phyloP scores from a whole-genome alignment of 1,139 yeast species.

The Yamadazyma blattariae region DNA sequence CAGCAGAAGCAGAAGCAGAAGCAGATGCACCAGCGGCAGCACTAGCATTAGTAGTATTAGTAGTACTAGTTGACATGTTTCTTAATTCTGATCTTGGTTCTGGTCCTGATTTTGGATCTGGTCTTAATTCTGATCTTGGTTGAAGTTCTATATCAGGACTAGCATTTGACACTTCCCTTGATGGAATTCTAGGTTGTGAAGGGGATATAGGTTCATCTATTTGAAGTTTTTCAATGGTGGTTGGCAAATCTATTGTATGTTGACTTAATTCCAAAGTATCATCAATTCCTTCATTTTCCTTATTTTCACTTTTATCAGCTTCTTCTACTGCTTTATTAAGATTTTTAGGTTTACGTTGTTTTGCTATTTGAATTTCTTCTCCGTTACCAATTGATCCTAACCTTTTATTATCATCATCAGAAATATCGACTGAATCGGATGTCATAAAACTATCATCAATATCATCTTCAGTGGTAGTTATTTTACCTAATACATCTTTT shows the following conservation, averaged over 20 bases:
- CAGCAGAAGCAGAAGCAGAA: too few relatives aligned
- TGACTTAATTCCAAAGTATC: constrained; percentile 10
- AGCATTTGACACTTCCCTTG: too few relatives aligned
- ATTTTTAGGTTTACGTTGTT: background rate
- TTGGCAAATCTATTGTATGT: constrained; percentile 5
- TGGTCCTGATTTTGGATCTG: too few relatives aligned
- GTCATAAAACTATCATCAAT: constrained; percentile 21
- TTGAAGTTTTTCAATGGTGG: background rate
- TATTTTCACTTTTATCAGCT: background rate
- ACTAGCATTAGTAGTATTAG: background rate
- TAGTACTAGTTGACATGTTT: constrained; percentile 1
- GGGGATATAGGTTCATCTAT: too few relatives aligned
- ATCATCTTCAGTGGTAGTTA: constrained; percentile 36
- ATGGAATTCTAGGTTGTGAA: too few relatives aligned
- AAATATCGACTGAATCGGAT: constrained; percentile 8
- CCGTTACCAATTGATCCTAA: constrained; percentile 5
- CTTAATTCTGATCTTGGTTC: background rate
- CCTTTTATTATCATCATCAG: constrained; percentile 6
- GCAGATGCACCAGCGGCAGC: too few relatives aligned
- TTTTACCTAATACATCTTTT: constrained; percentile 27
- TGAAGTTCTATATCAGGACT: too few relatives aligned
- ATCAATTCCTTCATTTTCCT: constrained; percentile 6
- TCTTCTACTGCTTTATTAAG: background rate
- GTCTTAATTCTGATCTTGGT: too few relatives aligned
- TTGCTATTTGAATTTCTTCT: constrained; percentile 7